Conservation (phyloP, 345 rosid genomes). For the Pugionium dolabratum region DNA sequence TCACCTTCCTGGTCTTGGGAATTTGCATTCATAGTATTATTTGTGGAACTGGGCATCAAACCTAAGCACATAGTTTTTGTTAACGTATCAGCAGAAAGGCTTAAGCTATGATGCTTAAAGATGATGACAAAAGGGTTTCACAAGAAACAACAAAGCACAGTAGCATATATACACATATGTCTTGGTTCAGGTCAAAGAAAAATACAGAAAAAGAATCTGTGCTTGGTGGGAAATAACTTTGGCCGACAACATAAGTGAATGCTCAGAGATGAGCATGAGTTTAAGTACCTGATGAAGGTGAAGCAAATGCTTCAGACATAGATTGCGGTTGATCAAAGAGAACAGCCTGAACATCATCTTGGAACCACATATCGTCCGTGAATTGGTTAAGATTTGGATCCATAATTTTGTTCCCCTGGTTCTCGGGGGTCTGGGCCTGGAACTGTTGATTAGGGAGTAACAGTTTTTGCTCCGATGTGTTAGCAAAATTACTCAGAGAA, state of each 20-base stretch:
- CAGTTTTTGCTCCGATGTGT: constrained; percentile 12
- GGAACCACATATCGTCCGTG: constrained; percentile 23
- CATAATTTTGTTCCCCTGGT: constrained; percentile 26
- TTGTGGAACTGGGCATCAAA: constrained; percentile 22
- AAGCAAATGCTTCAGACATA: constrained; percentile 22
- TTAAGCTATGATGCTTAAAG: not conserved
- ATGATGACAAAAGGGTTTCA: constrained; percentile 13
- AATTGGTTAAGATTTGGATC: constrained; percentile 32
- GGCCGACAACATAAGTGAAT: not conserved
- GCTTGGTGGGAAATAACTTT: not conserved
- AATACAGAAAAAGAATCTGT: not conserved
- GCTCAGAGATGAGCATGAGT: constrained; percentile 16
- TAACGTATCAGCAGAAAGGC: constrained; percentile 12
- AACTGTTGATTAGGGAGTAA: constrained; percentile 19
- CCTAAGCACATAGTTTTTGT: constrained; percentile 30
- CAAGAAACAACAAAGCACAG: constrained; percentile 1
- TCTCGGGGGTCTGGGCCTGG: constrained; percentile 19
- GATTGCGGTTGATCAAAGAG: constrained; percentile 26
- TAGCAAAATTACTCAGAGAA: constrained; percentile 18
- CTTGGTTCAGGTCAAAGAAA: not conserved
- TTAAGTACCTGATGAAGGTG: constrained; percentile 39
- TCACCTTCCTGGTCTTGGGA: constrained; percentile 21
- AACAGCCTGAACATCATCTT: constrained; percentile 33
- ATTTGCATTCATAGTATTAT: constrained; percentile 19
- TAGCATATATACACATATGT: constrained; percentile 11